Conservation (phyloP, 1,284 basidiomycete genomes). For the Uromyces viciae-fabae region DNA sequence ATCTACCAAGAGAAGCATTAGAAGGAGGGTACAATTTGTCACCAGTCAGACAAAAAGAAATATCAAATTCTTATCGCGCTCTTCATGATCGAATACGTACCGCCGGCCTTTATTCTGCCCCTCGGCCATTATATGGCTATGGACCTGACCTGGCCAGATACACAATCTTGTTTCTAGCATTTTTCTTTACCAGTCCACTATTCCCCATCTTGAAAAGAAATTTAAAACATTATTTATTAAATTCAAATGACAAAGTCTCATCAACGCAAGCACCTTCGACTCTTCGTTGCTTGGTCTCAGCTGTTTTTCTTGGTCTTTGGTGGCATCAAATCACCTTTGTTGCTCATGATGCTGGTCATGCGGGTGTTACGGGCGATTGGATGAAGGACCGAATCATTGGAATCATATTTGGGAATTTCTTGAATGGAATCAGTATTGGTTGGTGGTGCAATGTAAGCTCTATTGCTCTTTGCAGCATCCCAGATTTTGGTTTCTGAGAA, state of each 20-base stretch:
- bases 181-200: slow-evolving; percentile 65
- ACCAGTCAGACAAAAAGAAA: slow-evolving; percentile 25
- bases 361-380: slow-evolving; percentile 87
- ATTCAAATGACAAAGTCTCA: slow-evolving; percentile 45
- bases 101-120: slow-evolving; percentile 80
- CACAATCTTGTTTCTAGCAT: slow-evolving; percentile 62
- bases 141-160: slow-evolving; percentile 81
- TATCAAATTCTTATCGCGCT: slow-evolving; percentile 65
- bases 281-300: slow-evolving; percentile 63
- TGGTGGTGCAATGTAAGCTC: slow-evolving; percentile 92
- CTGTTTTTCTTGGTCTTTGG: slow-evolving; percentile 75
- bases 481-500: too few species aligned
- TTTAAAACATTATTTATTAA: neutral
- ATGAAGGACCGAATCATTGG: slow-evolving; percentile 72
- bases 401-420: slow-evolving; percentile 75
- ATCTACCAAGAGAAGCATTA: slow-evolving; percentile 28
- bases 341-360: slow-evolving; percentile 91
- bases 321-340: slow-evolving; percentile 95
- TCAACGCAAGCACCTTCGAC: slow-evolving; percentile 49
- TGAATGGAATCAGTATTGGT: slow-evolving; percentile 86
- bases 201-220: slow-evolving; percentile 18
- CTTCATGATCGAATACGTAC: slow-evolving; percentile 72
- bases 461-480: too few species aligned
- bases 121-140: slow-evolving; percentile 74
- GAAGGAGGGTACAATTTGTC: slow-evolving; percentile 46